These are phyloP conservation scores for Gynandropsis gynandra DNA, from an alignment of 345 rosid genomes.

Conservation along the genomic window DNA sequence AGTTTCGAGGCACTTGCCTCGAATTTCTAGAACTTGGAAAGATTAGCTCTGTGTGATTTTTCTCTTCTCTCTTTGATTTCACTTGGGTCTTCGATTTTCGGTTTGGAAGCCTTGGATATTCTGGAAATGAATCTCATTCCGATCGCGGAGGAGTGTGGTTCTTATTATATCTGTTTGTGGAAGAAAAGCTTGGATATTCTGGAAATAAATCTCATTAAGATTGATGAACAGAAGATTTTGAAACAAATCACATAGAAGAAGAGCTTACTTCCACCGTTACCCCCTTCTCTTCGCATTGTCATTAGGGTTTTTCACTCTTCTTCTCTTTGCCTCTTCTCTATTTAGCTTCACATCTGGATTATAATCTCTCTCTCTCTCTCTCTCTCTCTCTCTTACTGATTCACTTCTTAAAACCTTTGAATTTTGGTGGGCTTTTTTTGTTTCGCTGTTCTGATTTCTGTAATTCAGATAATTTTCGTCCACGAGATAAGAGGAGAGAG, in stretches of 20 bases:
- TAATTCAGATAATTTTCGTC: slow-evolving; percentile 15
- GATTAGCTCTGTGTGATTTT: slow-evolving; percentile 70
- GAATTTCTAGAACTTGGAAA: slow-evolving; percentile 56
- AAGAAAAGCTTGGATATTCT: slow-evolving; percentile 14
- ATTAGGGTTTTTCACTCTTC: slow-evolving; percentile 26
- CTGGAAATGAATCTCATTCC: no score
- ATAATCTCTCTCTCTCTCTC: not conserved
- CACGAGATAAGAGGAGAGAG: not conserved
- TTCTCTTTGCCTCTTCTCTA: not conserved
- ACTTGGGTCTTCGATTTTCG: no score
- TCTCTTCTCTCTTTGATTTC: no score
- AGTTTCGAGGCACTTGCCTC: slow-evolving; percentile 53
- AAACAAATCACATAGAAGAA: slow-evolving; percentile 39
- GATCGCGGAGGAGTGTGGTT: no score
- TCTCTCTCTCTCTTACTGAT: slow-evolving; percentile 13
- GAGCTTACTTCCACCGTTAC: slow-evolving; percentile 43
- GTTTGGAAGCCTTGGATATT: no score
- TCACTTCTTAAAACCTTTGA: slow-evolving; percentile 15
- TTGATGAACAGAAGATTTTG: slow-evolving; percentile 19
- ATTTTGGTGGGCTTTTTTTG: slow-evolving; percentile 26
- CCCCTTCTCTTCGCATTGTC: slow-evolving; percentile 22
- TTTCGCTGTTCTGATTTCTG: slow-evolving; percentile 17
- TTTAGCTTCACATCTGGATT: slow-evolving; percentile 14
- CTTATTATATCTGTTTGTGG: slow-evolving; percentile 4
- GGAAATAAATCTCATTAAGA: slow-evolving; percentile 24